These are phyloP conservation scores for Madurella mycetomatis DNA, from an alignment of 2,329 filamentous ascomycete species.

Conservation along the genomic window DNA sequence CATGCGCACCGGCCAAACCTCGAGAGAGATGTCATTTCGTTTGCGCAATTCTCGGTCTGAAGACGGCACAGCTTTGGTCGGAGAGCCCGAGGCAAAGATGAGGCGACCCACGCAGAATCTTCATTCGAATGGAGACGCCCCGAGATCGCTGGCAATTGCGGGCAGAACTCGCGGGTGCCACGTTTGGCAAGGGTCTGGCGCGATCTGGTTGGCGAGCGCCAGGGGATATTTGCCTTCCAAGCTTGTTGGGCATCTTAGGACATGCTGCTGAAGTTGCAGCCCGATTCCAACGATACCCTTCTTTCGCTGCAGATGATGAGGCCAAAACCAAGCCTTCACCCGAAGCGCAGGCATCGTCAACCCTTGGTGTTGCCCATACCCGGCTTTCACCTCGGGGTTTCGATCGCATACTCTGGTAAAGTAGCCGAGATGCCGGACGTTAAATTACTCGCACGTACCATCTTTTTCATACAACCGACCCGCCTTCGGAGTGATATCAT, in stretches of 20 bases:
- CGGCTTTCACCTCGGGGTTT: too few relatives aligned
- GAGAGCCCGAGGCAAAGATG: neutral
- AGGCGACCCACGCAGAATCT: neutral
- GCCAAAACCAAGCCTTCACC: too few relatives aligned
- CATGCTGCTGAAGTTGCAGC: neutral
- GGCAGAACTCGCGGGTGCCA: constrained; percentile 16
- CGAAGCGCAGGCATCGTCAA: too few relatives aligned
- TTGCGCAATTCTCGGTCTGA: neutral
- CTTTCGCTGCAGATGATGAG: neutral
- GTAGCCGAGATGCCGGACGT: too few relatives aligned
- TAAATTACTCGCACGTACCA: too few relatives aligned
- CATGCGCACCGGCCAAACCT: constrained; percentile 4
- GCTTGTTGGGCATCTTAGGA: neutral
- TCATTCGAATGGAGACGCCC: neutral
- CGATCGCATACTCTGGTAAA: too few relatives aligned
- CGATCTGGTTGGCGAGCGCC: constrained; percentile 15
- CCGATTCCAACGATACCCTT: neutral
- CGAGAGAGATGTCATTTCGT: neutral
- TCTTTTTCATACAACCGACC: too few relatives aligned
- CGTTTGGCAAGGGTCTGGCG: constrained; percentile 23
- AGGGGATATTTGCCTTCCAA: neutral
- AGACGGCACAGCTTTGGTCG: neutral
- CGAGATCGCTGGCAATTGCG: constrained; percentile 3
- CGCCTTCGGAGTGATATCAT: too few relatives aligned
- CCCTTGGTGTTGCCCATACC: too few relatives aligned